Evolutionary conservation across 495 filamentous ascomycete species (phyloP), one percentile per base, ranked within the genome.

Genomic region (Penicillium alfredii): DNA sequence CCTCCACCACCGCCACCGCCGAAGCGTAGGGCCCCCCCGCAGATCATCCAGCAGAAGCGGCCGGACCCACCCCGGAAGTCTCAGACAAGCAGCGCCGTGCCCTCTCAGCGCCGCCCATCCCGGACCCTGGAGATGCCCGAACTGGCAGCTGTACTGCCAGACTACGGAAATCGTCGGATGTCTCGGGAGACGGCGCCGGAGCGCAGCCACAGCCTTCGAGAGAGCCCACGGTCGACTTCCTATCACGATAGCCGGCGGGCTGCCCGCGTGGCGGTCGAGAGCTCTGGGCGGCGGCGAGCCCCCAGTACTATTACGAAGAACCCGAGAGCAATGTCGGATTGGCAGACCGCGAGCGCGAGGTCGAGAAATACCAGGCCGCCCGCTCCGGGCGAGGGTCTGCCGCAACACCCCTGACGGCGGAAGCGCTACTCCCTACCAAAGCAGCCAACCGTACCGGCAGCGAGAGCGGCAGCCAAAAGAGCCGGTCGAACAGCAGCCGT

Each of bases 401-500:
- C 15, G 33, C 53, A 16, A 25, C 64, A 10, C 57, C 64, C 12
- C 40, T 62, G n/a, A 67, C 61, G 1, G 33, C 46, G 6, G 68
- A 68, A 38, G 48, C 60, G 8, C 34, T 66, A 22, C 46, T 60
- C 15, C 53, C 58, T 18, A 34, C 55, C 24, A 66, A 65, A 33
- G 33, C 47, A 6, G 40, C 44, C 9, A 50, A 47, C 25, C 57
- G 59, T 13, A 33, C 52, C 2, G 60, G 50, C 11, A 69, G 66
- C 35, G 68, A 71, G 31, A 64, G 57, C 18, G 64, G 61, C 16
- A 71, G 68, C 38, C 66, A 66, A 33, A 67, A 69, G 33, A 69
- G 58, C 42, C 61, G 60, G 15, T 68, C 65, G 8, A 62, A 57
- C 51, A 66, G 67, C 55, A 68, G 66, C 44, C 63, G 61, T 19